phyloP scores from a whole-genome alignment of 345 rosid genomes.

The Stellera chamaejasme region DNA sequence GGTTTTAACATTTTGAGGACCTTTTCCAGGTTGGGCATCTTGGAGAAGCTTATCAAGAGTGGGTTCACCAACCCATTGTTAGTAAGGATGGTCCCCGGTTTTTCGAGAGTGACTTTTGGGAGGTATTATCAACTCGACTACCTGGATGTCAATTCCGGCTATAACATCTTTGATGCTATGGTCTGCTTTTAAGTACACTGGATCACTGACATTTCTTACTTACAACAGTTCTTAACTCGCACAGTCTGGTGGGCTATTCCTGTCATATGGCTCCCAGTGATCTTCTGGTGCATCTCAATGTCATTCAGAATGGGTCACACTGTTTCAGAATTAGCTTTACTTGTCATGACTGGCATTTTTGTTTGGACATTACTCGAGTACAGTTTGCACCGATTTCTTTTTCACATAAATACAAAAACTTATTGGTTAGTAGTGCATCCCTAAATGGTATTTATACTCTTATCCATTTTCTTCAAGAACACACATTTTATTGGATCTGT shows the following conservation, averaged over 20 bases:
- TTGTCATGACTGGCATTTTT: slow-evolving; percentile 59
- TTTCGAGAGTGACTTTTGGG: slow-evolving; percentile 80
- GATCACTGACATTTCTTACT: slow-evolving; percentile 4
- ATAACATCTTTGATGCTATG: neutral
- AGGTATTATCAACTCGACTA: slow-evolving; percentile 33
- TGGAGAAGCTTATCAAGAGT: slow-evolving; percentile 87
- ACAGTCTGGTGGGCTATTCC: slow-evolving; percentile 99
- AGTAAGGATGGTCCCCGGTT: slow-evolving; percentile 91
- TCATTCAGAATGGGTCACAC: slow-evolving; percentile 63
- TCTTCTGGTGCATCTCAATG: slow-evolving; percentile 48
- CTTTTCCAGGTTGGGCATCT: slow-evolving; percentile 88
- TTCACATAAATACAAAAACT: slow-evolving; percentile 78
- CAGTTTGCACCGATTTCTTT: slow-evolving; percentile 87
- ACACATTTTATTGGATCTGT: neutral
- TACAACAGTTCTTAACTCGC: slow-evolving; percentile 70
- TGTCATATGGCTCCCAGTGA: slow-evolving; percentile 82
- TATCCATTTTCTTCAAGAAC: neutral
- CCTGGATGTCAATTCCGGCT: neutral
- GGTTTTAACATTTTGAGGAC: slow-evolving; percentile 10
- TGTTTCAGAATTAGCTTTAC: slow-evolving; percentile 35
- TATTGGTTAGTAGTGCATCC: slow-evolving; percentile 62
- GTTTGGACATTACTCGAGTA: slow-evolving; percentile 90
- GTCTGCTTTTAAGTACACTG: neutral
- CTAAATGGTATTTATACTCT: neutral
- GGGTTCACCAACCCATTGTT: slow-evolving; percentile 98